These are phyloP conservation scores for Verticillium albo-atrum DNA, from an alignment of 2,329 filamentous ascomycete genomes.

Conservation along the genomic window DNA sequence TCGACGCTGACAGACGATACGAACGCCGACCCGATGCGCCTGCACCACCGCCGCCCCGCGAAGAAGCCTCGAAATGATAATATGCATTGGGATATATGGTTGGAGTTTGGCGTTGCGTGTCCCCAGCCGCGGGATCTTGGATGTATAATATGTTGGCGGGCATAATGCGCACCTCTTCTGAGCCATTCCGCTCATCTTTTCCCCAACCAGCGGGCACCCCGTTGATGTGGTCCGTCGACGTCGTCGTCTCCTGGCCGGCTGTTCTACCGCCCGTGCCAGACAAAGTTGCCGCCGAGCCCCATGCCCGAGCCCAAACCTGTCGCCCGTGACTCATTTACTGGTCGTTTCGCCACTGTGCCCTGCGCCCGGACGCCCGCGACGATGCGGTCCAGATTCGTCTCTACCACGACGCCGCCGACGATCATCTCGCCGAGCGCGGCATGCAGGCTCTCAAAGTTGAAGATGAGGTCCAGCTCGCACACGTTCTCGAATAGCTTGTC, in stretches of 20 bases:
- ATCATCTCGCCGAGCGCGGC: conserved; percentile 91
- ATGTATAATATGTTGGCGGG: conserved; percentile 4
- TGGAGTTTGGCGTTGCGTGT: conserved; percentile 12
- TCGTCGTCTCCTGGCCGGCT: neutral
- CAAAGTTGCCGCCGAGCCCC: conserved; percentile 54
- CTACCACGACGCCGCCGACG: conserved; percentile 88
- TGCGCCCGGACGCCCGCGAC: conserved; percentile 78
- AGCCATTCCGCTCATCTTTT: conserved; percentile 1
- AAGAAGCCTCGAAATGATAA: conserved; percentile 7
- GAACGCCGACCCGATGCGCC: conserved; percentile 34
- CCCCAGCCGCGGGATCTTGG: neutral
- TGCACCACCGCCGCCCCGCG: conserved; percentile 18
- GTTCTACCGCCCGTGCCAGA: conserved; percentile 42
- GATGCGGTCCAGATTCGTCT: conserved; percentile 85
- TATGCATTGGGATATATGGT: conserved; percentile 2
- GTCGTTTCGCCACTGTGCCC: conserved; percentile 72
- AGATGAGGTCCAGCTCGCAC: conserved; percentile 96
- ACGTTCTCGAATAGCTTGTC: conserved; percentile 97
- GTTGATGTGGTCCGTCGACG: neutral
- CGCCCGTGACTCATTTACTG: conserved; percentile 63
- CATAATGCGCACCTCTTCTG: neutral
- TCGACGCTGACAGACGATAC: conserved; percentile 37
- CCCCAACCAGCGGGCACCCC: neutral
- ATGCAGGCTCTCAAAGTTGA: conserved; percentile 97
- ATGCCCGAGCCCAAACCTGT: conserved; percentile 43